A percentile compares a stretch with the other conserved stretches of the same genome.
phyloP scores from a whole-genome alignment of 768 basidiomycete genomes.

The Paxillus rubicundulus region DNA sequence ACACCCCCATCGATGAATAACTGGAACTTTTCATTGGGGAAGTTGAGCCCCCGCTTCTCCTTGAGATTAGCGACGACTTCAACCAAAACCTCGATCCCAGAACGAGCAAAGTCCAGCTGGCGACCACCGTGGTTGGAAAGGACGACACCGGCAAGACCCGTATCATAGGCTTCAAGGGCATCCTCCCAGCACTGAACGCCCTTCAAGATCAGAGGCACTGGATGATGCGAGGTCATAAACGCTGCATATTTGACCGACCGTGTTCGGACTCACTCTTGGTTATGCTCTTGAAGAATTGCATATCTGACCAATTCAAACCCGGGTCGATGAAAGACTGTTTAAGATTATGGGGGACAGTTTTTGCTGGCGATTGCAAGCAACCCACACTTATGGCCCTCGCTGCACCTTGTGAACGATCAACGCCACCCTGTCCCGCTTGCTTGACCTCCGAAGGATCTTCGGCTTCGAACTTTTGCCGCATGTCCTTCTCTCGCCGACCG shows the following conservation, averaged over 20 bases:
- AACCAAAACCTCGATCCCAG: conserved; percentile 86
- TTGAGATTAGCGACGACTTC: conserved; percentile 78
- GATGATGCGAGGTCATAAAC: conserved; percentile 2
- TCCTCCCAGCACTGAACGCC: conserved; percentile 92
- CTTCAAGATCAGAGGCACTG: conserved; percentile 89
- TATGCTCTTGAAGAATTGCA: conserved; percentile 70
- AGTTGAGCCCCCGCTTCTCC: conserved; percentile 60
- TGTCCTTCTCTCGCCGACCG: conserved; percentile 92
- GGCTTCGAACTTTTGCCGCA: conserved; percentile 94
- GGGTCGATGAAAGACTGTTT: conserved; percentile 92
- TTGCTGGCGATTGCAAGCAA: background rate
- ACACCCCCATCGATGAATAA: conserved; percentile 95
- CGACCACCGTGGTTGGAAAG: conserved; percentile 87
- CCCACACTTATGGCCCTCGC: conserved; percentile 89
- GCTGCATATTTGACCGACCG: conserved; percentile 4
- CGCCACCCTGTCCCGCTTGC: conserved; percentile 48
- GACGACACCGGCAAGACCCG: conserved; percentile 70
- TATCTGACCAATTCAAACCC: conserved; percentile 70
- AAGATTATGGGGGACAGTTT: background rate
- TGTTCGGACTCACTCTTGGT: conserved; percentile 50
- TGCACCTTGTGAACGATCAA: conserved; percentile 87
- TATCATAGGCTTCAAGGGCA: conserved; percentile 80
- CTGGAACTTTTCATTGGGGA: conserved; percentile 80
- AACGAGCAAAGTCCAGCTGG: conserved; percentile 77
- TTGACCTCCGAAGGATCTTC: conserved; percentile 43